Conservation (phyloP, 805 yeast species). For the Metschnikowia hibisci region DNA sequence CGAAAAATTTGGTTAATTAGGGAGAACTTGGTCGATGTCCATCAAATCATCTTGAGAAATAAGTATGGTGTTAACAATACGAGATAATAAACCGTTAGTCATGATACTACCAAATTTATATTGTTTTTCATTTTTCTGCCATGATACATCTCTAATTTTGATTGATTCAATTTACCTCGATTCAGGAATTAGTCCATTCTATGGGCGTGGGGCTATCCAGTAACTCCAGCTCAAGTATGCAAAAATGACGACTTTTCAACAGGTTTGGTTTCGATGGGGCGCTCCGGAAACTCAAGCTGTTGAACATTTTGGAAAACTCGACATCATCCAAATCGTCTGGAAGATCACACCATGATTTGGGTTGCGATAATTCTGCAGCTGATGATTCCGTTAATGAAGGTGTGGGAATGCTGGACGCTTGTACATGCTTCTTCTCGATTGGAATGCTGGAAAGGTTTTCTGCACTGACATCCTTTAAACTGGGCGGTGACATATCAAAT, state of each 20-base stretch:
- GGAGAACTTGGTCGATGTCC: too few species aligned
- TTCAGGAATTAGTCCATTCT: slow-evolving; percentile 12
- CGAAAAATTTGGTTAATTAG: too few species aligned
- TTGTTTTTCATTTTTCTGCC: too few species aligned
- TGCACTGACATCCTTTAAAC: too few species aligned
- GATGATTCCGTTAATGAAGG: slow-evolving; percentile 32
- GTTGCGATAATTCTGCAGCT: slow-evolving; percentile 16
- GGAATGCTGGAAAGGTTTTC: neutral
- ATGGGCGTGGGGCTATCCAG: slow-evolving; percentile 6
- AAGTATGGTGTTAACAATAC: too few species aligned
- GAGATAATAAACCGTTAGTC: too few species aligned
- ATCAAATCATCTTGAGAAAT: too few species aligned
- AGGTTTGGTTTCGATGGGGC: neutral
- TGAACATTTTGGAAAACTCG: slow-evolving; percentile 19
- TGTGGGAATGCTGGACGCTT: slow-evolving; percentile 14
- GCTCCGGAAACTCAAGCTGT: slow-evolving; percentile 14
- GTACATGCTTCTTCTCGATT: neutral
- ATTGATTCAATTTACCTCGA: too few species aligned
- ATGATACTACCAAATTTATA: too few species aligned
- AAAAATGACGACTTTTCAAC: slow-evolving; percentile 5
- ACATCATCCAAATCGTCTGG: slow-evolving; percentile 30
- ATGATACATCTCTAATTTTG: too few species aligned
- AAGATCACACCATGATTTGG: slow-evolving; percentile 28
- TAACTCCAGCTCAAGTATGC: slow-evolving; percentile 14
- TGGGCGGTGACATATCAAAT: too few species aligned